Percentiles rank a stretch among this genome's conserved stretches.
These are phyloP conservation scores for Agrostemma githago DNA, from an alignment of 148 eudicot species.

Conservation along the genomic window DNA sequence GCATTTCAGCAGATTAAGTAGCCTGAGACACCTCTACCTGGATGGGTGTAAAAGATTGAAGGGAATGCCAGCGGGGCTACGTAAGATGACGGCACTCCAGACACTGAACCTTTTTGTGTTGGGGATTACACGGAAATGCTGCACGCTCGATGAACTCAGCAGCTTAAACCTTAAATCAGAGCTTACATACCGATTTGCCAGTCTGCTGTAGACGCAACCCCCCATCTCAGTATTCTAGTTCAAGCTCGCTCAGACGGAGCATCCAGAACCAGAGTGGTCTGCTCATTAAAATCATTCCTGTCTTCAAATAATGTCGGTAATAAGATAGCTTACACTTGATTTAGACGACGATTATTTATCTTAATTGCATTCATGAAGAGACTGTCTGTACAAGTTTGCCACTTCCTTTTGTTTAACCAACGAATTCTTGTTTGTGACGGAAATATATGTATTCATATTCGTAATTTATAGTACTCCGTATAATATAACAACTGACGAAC, in stretches of 20 bases:
- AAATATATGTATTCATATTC: no score
- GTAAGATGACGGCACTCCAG: conserved; percentile 15
- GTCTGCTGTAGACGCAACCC: neutral
- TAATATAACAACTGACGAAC: no score
- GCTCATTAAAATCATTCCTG: no score
- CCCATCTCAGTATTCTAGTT: neutral
- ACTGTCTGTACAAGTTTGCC: no score
- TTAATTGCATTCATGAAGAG: no score
- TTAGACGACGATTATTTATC: no score
- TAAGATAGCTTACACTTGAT: no score
- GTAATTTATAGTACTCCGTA: no score
- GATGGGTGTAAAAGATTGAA: neutral
- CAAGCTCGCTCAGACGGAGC: neutral
- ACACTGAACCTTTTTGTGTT: conserved; percentile 9
- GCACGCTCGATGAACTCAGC: conserved; percentile 8
- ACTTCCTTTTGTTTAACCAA: no score
- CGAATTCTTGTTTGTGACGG: no score
- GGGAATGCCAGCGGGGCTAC: conserved; percentile 17
- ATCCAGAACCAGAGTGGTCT: neutral
- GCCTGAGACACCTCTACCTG: conserved; percentile 12
- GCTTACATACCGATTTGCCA: neutral
- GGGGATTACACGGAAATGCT: neutral
- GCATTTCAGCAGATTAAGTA: neutral
- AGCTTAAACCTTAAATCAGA: conserved; percentile 14
- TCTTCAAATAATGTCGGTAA: no score